Evolutionary conservation across 805 yeast species (phyloP).

Genomic region (Zygotorulaspora sp.): DNA sequence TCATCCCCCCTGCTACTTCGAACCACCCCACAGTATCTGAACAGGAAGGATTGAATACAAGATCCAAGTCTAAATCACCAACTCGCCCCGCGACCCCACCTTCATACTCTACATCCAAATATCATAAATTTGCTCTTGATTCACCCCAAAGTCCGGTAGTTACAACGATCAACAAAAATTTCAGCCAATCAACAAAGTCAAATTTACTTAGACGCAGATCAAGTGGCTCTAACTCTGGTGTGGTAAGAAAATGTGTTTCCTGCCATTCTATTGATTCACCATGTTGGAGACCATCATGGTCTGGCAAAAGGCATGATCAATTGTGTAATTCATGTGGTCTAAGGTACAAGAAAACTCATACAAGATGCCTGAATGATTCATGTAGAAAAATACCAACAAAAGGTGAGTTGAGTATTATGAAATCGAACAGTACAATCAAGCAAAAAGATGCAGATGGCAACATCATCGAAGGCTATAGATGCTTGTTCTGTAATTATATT

Average conservation of each 20-base stretch:
- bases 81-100: slow-evolving; percentile 17
- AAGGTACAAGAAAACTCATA: slow-evolving; percentile 89
- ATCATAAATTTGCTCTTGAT: slow-evolving; percentile 22
- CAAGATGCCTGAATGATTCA: slow-evolving; percentile 69
- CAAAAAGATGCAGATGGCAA: slow-evolving; percentile 32
- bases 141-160: slow-evolving; percentile 21
- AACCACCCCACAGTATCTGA: slow-evolving; percentile 3
- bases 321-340: slow-evolving; percentile 95
- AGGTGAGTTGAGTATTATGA: slow-evolving; percentile 91
- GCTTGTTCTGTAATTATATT: slow-evolving; percentile 42
- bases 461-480: slow-evolving; percentile 40
- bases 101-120: slow-evolving; percentile 15
- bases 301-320: slow-evolving; percentile 75
- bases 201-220: slow-evolving; percentile 14
- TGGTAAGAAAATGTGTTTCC: slow-evolving; percentile 68
- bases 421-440: slow-evolving; percentile 52
- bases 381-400: slow-evolving; percentile 93
- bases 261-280: slow-evolving; percentile 91
- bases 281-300: slow-evolving; percentile 99
- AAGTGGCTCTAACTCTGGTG: slow-evolving; percentile 10
- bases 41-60: slow-evolving; percentile 1
- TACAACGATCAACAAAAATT: slow-evolving; percentile 8
- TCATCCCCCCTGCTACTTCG: background rate
- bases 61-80: slow-evolving; percentile 19
- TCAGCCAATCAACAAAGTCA: slow-evolving; percentile 9